Base-by-base conservation (phyloP, 2,329 filamentous ascomycete species). In the Fusarium nurragi region DNA sequence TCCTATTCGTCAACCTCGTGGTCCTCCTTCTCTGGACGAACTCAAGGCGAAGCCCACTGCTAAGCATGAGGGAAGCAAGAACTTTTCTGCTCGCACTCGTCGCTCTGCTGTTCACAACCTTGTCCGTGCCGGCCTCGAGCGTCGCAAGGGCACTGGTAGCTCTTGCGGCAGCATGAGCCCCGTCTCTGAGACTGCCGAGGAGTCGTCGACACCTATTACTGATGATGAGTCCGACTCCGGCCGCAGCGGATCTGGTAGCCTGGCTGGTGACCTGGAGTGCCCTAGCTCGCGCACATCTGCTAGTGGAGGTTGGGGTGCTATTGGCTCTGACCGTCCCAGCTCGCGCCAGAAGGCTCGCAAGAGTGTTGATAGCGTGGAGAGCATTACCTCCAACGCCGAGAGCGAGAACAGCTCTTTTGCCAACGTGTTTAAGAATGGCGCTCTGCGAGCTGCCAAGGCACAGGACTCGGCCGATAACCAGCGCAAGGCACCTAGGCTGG, bases 51-150 rank as follows among this genome's bases (percentile, higher is more conserved):
- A 94, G 79, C 95, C 95, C 2, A 98, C 94, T 10, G 89, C 92
- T 68, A 97, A 93, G 80, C 88, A 94, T 65, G 94, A 98, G 77
- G 95, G 94, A 22, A 97, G 94, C 88, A 90, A 97, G 87, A 99
- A 99, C 82, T 99, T 99, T 79, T 91, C 91, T 12, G 89, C 93
- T 54, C 93, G 95, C 62, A 94, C 96, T 73, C 93, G 95, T 60
- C 93, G 94, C 66, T 93, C 91, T 71, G 95, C 95, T 23, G 89
- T 99, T 40, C 89, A 94, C 81, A 97, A 93, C 75, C 86, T 99
- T 46, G 92, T 97, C 62, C 91, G 92, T 67, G 94, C 94, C 51
- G 94, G 94, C 16, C 86, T 95, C 64, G 92, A 93, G 74, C 91
- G 95, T 59, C 92, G 94, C 86, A 83, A 90, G 85, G 79, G 89